Conservation (phyloP, 305 asterid genomes). For the Solanum hybrid region DNA sequence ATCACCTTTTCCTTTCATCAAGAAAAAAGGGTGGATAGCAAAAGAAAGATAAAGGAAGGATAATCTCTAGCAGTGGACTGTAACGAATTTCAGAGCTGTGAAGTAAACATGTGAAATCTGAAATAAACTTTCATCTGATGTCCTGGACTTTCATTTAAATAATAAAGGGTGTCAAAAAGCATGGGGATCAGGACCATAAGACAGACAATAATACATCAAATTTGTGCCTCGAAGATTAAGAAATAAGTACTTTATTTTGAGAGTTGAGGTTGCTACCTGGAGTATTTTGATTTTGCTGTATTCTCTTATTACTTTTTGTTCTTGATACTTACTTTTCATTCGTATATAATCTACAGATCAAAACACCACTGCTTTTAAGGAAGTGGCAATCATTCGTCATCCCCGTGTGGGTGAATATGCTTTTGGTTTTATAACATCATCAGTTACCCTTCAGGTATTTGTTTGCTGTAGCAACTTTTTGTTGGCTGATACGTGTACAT, state of each 20-base stretch:
- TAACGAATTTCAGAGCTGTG: background rate
- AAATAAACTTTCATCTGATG: background rate
- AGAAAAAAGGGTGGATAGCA: background rate
- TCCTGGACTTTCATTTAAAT: background rate
- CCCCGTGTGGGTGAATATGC: conserved; percentile 98
- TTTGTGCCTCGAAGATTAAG: background rate
- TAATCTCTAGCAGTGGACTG: background rate
- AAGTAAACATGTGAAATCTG: background rate
- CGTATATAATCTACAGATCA: conserved; percentile 45
- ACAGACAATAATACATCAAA: background rate
- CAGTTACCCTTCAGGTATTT: conserved; percentile 76
- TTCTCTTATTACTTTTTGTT: background rate
- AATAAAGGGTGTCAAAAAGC: background rate
- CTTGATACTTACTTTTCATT: conserved; percentile 7
- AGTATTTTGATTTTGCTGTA: background rate
- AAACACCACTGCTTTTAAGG: conserved; percentile 82
- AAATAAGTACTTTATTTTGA: background rate
- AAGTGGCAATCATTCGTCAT: conserved; percentile 83
- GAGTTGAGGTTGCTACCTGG: conserved; percentile 1
- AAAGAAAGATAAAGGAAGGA: background rate
- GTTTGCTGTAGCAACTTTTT: background rate
- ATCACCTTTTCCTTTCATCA: background rate
- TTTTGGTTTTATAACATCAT: conserved; percentile 89
- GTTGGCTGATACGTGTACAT: background rate
- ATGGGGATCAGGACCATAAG: background rate